phyloP scores from a whole-genome alignment of 2,329 filamentous ascomycete species.

The Cercospora sp. region DNA sequence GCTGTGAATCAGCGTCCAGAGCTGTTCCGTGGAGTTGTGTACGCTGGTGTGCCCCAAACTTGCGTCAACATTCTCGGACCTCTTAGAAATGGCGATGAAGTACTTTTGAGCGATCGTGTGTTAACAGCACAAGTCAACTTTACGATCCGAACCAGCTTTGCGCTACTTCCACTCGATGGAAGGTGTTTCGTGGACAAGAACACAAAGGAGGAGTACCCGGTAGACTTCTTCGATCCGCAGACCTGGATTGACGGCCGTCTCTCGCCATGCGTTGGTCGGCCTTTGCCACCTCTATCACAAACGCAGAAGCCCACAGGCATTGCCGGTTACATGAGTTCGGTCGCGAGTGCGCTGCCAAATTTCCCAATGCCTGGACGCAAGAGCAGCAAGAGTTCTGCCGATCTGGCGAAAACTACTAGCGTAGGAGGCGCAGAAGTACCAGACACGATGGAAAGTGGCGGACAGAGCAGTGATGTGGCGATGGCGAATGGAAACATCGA shows the following conservation, averaged over 20 bases:
- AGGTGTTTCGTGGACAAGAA: constrained; percentile 83
- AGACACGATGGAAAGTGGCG: constrained; percentile 20
- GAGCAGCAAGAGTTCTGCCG: constrained; percentile 26
- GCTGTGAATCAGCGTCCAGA: constrained; percentile 83
- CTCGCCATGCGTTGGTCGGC: constrained; percentile 73
- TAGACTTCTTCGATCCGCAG: constrained; percentile 80
- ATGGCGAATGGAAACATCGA: constrained; percentile 46
- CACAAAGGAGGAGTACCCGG: constrained; percentile 74
- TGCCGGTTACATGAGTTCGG: constrained; percentile 49
- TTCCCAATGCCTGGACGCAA: constrained; percentile 34
- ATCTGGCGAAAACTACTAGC: constrained; percentile 21
- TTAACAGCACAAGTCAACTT: constrained; percentile 93
- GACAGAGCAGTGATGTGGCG: constrained; percentile 37
- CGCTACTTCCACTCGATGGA: constrained; percentile 81
- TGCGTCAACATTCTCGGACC: constrained; percentile 92
- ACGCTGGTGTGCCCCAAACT: constrained; percentile 78
- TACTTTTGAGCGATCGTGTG: constrained; percentile 83
- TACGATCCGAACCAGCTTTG: constrained; percentile 81
- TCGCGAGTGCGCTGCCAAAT: constrained; percentile 49
- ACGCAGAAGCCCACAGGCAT: constrained; percentile 43
- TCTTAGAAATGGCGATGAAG: constrained; percentile 86
- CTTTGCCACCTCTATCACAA: constrained; percentile 58
- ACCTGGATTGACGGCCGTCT: constrained; percentile 77
- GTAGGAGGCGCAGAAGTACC: constrained; percentile 34
- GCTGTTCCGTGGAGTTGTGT: constrained; percentile 82